Percentiles rank a stretch among this genome's conserved stretches.
Evolutionary conservation across 2,329 filamentous ascomycete genomes (phyloP).

Genomic region (Aspergillus hiratsukae): DNA sequence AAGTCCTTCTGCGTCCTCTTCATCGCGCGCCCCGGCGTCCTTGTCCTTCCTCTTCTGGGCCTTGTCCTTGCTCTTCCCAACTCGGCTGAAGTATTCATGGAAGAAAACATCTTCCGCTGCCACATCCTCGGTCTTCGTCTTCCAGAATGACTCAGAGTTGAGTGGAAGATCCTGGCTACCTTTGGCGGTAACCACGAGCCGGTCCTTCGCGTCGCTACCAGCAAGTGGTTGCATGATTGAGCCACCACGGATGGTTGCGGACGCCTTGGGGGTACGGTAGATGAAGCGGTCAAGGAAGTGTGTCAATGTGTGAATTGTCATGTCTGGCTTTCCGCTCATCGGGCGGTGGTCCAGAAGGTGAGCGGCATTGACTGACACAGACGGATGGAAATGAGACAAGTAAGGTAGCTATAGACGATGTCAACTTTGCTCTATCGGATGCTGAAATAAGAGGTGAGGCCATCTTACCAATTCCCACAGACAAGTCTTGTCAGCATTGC

Average conservation of each 20-base stretch:
- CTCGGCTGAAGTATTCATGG: constrained; percentile 86
- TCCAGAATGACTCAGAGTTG: constrained; percentile 89
- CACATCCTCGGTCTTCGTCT: constrained; percentile 81
- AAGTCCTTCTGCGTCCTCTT: constrained; percentile 40
- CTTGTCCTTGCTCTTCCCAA: constrained; percentile 56
- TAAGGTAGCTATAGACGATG: constrained; percentile 53
- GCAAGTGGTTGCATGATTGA: constrained; percentile 96
- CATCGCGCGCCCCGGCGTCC: constrained; percentile 44
- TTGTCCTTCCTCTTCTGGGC: constrained; percentile 53
- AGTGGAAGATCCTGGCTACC: constrained; percentile 61
- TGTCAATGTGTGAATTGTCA: constrained; percentile 84
- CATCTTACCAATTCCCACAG: constrained; percentile 77
- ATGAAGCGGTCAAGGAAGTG: constrained; percentile 97
- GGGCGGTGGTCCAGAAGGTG: constrained; percentile 65
- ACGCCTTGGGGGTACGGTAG: constrained; percentile 83
- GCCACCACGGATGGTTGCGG: constrained; percentile 63
- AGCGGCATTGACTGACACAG: constrained; percentile 76
- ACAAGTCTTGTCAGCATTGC: constrained; percentile 88
- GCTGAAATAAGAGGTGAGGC: background rate
- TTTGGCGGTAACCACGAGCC: constrained; percentile 58
- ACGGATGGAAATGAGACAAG: constrained; percentile 83
- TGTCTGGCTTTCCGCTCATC: constrained; percentile 81
- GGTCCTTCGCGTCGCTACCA: constrained; percentile 55
- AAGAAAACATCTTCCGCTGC: constrained; percentile 95
- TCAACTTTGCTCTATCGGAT: background rate